These are phyloP conservation scores for Ustilago curta DNA, from an alignment of 1,284 basidiomycete genomes.

Conservation along the genomic window DNA sequence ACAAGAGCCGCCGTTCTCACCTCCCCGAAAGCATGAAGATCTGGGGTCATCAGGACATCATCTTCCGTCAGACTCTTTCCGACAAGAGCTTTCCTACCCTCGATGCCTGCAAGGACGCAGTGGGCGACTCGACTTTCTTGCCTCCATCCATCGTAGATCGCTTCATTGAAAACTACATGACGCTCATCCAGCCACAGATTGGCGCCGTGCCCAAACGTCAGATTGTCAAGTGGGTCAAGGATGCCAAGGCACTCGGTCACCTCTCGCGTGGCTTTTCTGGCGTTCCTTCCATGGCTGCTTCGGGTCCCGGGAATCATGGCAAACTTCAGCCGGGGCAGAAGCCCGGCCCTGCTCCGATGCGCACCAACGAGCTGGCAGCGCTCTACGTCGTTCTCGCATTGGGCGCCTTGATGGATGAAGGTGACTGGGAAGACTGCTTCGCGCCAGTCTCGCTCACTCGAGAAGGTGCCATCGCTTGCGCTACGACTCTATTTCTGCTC, in stretches of 20 bases:
- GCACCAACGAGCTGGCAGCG: constrained; percentile 48
- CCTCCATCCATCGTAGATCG: constrained; percentile 51
- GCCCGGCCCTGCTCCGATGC: constrained; percentile 23
- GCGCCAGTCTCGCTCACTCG: constrained; percentile 42
- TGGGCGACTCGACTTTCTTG: constrained; percentile 48
- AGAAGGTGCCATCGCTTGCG: constrained; percentile 45
- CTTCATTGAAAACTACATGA: constrained; percentile 54
- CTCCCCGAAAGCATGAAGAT: constrained; percentile 49
- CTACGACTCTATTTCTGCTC: constrained; percentile 41
- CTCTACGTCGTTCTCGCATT: constrained; percentile 47
- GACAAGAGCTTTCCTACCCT: constrained; percentile 45
- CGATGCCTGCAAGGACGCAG: constrained; percentile 33
- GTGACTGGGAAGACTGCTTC: constrained; percentile 44
- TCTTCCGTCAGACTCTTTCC: constrained; percentile 40
- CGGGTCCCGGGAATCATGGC: constrained; percentile 19
- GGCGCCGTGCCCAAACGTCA: constrained; percentile 41
- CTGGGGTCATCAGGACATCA: constrained; percentile 52
- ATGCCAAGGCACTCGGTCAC: constrained; percentile 45
- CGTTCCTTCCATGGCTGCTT: constrained; percentile 32
- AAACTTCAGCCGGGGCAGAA: constrained; percentile 14
- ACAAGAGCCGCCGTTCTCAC: constrained; percentile 22
- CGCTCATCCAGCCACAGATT: constrained; percentile 47
- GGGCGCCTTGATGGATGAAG: constrained; percentile 50
- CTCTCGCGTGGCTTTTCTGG: constrained; percentile 48
- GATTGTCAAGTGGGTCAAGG: constrained; percentile 51